Percentiles rank a stretch among this genome's conserved stretches.
These are phyloP conservation scores for Sporothrix phasma DNA, from an alignment of 2,329 filamentous ascomycete genomes.

Conservation along the genomic window DNA sequence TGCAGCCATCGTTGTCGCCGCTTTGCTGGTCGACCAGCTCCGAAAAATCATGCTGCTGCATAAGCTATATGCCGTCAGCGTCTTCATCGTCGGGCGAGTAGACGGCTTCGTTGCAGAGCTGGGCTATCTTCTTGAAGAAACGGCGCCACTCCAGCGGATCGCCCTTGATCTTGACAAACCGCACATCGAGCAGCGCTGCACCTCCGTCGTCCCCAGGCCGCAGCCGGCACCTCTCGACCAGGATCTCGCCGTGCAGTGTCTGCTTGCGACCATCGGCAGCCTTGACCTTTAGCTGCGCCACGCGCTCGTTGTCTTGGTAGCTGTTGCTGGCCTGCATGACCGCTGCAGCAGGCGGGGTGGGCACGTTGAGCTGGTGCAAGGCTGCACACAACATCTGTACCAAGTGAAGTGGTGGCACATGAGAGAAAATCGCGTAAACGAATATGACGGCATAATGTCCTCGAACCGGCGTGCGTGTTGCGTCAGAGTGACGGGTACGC, in stretches of 20 bases:
- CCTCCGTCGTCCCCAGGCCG: slow-evolving; percentile 27
- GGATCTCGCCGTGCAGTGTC: slow-evolving; percentile 62
- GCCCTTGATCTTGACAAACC: slow-evolving; percentile 89
- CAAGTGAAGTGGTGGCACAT: slow-evolving; percentile 63
- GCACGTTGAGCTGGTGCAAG: slow-evolving; percentile 76
- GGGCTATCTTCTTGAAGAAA: slow-evolving; percentile 91
- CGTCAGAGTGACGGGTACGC: slow-evolving; percentile 73
- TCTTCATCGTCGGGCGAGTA: slow-evolving; percentile 30
- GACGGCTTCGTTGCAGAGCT: slow-evolving; percentile 78
- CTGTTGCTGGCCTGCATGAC: slow-evolving; percentile 17
- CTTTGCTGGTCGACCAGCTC: neutral
- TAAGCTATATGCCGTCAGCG: slow-evolving; percentile 5
- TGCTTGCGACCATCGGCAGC: slow-evolving; percentile 64
- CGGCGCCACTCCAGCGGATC: slow-evolving; percentile 94
- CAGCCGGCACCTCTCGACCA: slow-evolving; percentile 56
- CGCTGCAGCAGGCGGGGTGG: slow-evolving; percentile 42
- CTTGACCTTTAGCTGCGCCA: slow-evolving; percentile 61
- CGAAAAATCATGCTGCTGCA: neutral
- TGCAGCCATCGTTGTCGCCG: neutral
- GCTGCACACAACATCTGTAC: slow-evolving; percentile 72
- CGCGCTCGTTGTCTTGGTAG: slow-evolving; percentile 37
- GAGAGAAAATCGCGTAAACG: slow-evolving; percentile 88
- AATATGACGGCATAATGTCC: slow-evolving; percentile 81
- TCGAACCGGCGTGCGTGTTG: slow-evolving; percentile 81
- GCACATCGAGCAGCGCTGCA: slow-evolving; percentile 60